Base-by-base conservation (phyloP, 176 grass and related monocot species). In the Eremochloa ophiuroides region DNA sequence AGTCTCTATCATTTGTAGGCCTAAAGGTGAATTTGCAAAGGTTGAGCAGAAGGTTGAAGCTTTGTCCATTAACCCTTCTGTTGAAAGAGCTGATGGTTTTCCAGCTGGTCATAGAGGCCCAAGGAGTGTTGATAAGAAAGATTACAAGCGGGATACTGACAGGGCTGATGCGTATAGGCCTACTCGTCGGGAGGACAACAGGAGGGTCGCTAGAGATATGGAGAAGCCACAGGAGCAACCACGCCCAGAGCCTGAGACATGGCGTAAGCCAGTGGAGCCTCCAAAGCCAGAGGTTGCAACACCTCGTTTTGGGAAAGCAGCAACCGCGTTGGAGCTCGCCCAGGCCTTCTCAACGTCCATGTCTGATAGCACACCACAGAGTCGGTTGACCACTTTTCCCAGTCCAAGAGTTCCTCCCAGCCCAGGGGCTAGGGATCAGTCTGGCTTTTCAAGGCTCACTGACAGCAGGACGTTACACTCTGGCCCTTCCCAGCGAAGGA, bases 271-370 rank as follows among this genome's bases (percentile, higher is more conserved):
- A 20, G 85, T 89, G 34, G 90, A 89, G 59, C 71, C 86, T 59
- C 87, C 79, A 10, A 91, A 93, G 66, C 89, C 85, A 53, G 91
- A 95, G 15, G 64, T 75, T 23, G 56, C 65, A 26, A 83, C 62
- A 65, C 79, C 85, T 64, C 93, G 89, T 31, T 84, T 91, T 29
- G 93, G 93, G 47, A 99, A 96, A 82, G 89, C 80, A 66, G 91
- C 93, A 22, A 87, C 76, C 18, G 85, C 97, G 17, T 64, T 99
- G 84, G 97, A 96, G 84, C 90, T 99, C 39, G 91, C 97, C 11
- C 90, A 99, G 76, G 93, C 97, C 60, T 99, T 99, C 84, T 99
- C 97, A 17, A 99, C 89, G 38, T 86, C 90, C 41, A 88, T 84
- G 61, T 84, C 95, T 10, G 90, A 86, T 91, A 85, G 39, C 4